Evolutionary conservation across 305 asterid species (phyloP).

Genomic region (Fraxinus xanthoxyloides): DNA sequence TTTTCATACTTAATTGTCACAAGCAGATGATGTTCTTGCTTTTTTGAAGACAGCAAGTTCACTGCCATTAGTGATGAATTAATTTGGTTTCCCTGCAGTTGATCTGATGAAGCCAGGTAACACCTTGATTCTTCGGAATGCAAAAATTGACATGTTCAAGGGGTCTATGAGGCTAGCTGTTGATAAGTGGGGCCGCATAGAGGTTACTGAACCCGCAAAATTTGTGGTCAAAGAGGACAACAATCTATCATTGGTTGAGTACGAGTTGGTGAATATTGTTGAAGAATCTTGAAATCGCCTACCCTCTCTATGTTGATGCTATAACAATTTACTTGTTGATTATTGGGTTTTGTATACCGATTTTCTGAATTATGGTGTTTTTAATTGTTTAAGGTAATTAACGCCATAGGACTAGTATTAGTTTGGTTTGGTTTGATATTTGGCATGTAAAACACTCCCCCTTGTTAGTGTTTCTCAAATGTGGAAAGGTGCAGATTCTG

Average conservation of each 20-base stretch:
- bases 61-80: not conserved
- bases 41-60: not conserved
- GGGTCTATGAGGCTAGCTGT: constrained; percentile 89
- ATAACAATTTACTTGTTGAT: constrained; percentile 34
- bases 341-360: constrained; percentile 46
- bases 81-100: constrained; percentile 47
- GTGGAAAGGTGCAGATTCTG: not conserved
- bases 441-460: not conserved
- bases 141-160: constrained; percentile 85
- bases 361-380: constrained; percentile 33
- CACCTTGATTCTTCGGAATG: constrained; percentile 65
- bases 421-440: not conserved
- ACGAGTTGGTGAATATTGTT: constrained; percentile 69
- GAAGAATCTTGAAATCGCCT: constrained; percentile 49
- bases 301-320: constrained; percentile 16
- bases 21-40: not conserved
- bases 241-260: constrained; percentile 76
- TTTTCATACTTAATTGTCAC: not conserved
- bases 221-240: constrained; percentile 80
- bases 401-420: constrained; percentile 34
- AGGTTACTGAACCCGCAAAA: constrained; percentile 61
- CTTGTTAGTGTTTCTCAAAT: not conserved
- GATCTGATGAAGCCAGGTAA: constrained; percentile 69
- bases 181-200: constrained; percentile 85
- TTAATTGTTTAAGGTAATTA: constrained; percentile 20